Evolutionary conservation across 371 early-diverging fungal genomes (phyloP), one percentile per base, ranked within the genome.

Genomic region (Conidiobolus incongruus): DNA sequence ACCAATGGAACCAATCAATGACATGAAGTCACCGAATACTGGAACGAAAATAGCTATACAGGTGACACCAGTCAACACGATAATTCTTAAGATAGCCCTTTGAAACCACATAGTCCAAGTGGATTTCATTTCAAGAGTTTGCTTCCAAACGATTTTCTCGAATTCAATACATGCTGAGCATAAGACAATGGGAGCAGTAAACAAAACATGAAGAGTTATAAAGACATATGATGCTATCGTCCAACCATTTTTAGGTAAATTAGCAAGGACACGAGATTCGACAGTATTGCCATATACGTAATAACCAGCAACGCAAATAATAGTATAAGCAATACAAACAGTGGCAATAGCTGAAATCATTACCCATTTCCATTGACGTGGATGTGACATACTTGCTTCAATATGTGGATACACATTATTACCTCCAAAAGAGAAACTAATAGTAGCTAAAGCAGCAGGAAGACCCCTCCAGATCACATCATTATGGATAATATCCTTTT

Each of bases 11-110:
- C 90, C 90, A 30, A 89, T 51, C 19, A 89, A 57, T 11, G 80
- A 68, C 77, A 87, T 81, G 40, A 84, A 63, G 49, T 74, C 69
- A 38, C 71, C 72, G 58, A 89, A 84, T 57, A 69, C 73, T n/a
- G 86, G 81, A 8, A 89, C 64, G 40, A 66, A 55, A 44, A 80
- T 56, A 0, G 83, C 82, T 45, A 77, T 53, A 12, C 46, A 15
- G 5, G 69, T 59, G 6, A 62, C 64, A 38, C 73, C 51, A 24
- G 66, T 23, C 13, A 58, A 48, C 47, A 68, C 53, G 34, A 73
- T 56, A 2, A 66, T 60, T 23, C 86, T 71, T 30, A 77, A 51
- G 16, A 55, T 15, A 11, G 63, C 61, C 21, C 80, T 72, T 5
- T 34, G n/a, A 19, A 43, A 43, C 10, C 56, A 62, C 36, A 66